Base-by-base conservation (phyloP, 768 basidiomycete genomes). In the Kwoniella bestiolae region DNA sequence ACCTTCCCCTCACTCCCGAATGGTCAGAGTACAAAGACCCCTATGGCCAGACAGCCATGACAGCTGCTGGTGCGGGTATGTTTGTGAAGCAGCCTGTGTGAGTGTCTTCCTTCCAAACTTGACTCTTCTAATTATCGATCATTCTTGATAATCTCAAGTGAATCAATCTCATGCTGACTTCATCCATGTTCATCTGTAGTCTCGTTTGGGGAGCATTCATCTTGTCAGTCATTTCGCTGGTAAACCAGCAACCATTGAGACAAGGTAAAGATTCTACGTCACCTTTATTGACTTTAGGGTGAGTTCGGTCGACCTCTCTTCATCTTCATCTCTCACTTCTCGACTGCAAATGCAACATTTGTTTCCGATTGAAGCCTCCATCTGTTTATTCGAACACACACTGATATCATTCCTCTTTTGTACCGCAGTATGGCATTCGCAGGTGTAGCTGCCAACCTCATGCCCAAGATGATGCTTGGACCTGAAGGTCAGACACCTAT, bases 61-160 rank as follows among this genome's bases (percentile, higher is more conserved):
- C 71, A 60, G 71, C 65, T 50, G 69, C 76, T 32, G 76, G 76
- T 52, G 76, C 73, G 26, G 76, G 76, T 14, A 77, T 77, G 69
- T 77, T 77, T 56, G 63, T 77, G 46, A 74, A 74, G 65, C 74
- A 75, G 35, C 76, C 76, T 41, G 26, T 75, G 76, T 77, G 49
- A 62, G 73, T 77, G 9, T 16, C 1, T 34, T 46, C 46, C 11
- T 47, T 52, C 18, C 38, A 41, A 41, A 41, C 38, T 41, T n/a
- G n/a, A n/a, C n/a, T n/a, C n/a, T n/a, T n/a, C n/a, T n/a, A n/a
- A n/a, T n/a, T n/a, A n/a, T n/a, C n/a, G n/a, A n/a, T n/a, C n/a
- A n/a, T n/a, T n/a, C n/a, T n/a, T n/a, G n/a, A n/a, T n/a, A n/a
- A n/a, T n/a, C n/a, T n/a, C n/a, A n/a, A n/a, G n/a, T n/a, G n/a